Percentiles rank a stretch among this genome's conserved stretches.
Evolutionary conservation across 129 eudicot genomes (phyloP).

Genomic region (Chrysanthemum makinoi): DNA sequence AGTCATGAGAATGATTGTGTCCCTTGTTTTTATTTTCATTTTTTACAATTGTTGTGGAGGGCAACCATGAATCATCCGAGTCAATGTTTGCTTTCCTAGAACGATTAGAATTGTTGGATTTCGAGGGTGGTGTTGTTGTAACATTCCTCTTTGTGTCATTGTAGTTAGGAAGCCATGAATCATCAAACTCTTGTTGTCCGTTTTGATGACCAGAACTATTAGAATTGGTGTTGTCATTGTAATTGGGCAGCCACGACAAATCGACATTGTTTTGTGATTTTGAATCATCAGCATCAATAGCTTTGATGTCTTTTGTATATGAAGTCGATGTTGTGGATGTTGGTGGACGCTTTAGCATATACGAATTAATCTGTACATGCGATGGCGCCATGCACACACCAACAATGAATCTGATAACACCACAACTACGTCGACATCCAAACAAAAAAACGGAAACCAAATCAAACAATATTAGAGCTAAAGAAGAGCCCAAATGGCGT

Average conservation of each 20-base stretch:
- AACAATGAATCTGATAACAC: neutral
- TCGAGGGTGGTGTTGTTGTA: neutral
- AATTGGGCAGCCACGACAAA: constrained; percentile 28
- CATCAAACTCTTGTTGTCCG: constrained; percentile 10
- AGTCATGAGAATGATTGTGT: neutral
- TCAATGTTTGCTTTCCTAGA: constrained; percentile 14
- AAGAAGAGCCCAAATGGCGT: too few relatives aligned
- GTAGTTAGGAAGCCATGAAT: constrained; percentile 32
- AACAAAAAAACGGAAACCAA: neutral
- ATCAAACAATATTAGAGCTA: neutral
- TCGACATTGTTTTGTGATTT: constrained; percentile 15
- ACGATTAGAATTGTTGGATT: neutral
- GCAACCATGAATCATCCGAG: constrained; percentile 23
- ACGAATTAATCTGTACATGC: neutral
- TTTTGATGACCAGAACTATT: constrained; percentile 3
- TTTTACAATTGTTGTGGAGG: neutral
- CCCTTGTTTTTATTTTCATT: neutral
- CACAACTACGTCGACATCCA: neutral
- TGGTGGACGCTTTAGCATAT: constrained; percentile 1
- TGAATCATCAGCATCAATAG: neutral
- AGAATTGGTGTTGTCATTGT: constrained; percentile 4
- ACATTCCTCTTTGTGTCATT: constrained; percentile 2
- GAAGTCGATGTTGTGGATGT: constrained; percentile 6
- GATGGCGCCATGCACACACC: constrained; percentile 6
- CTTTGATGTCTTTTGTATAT: constrained; percentile 1